Evolutionary conservation across 371 early-diverging fungal genomes (phyloP).

Genomic region (Syncephalis plumigaleata): DNA sequence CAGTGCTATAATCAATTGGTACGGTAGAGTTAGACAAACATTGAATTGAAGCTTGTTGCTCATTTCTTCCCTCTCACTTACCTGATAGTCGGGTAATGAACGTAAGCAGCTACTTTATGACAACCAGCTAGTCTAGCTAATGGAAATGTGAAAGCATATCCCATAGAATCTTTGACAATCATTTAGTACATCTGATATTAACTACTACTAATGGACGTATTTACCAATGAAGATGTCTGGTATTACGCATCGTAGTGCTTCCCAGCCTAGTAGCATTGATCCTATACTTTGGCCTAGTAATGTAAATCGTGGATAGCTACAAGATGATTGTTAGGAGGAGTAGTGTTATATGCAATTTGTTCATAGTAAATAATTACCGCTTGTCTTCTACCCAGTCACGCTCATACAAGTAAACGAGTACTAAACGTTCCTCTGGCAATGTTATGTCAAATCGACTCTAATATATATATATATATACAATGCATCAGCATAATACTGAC

Average conservation of each 20-base stretch:
- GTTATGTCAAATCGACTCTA: constrained; percentile 58
- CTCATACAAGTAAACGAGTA: constrained; percentile 34
- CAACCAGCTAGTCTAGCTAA: constrained; percentile 41
- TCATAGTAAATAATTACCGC: constrained; percentile 17
- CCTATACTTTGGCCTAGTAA: constrained; percentile 75
- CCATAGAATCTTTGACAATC: constrained; percentile 63
- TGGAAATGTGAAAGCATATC: constrained; percentile 88
- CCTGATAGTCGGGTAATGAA: constrained; percentile 92
- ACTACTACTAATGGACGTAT: neutral
- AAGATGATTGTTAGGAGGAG: neutral
- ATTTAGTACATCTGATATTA: neutral
- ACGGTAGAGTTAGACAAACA: neutral
- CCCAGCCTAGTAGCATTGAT: constrained; percentile 52
- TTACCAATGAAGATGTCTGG: constrained; percentile 73
- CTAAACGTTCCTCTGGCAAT: constrained; percentile 31
- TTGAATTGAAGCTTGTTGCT: no score
- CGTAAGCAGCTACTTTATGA: constrained; percentile 62
- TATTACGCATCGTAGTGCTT: constrained; percentile 44
- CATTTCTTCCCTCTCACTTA: no score
- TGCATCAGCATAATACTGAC: no score
- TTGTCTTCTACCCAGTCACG: constrained; percentile 52
- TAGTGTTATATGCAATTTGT: neutral
- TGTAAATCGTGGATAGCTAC: constrained; percentile 63
- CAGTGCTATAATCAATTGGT: constrained; percentile 37
- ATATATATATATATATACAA: neutral